Evolutionary conservation across 1,139 yeast species (phyloP), one percentile per base, ranked within the genome.

Genomic region (Kluyveromyces sp.): DNA sequence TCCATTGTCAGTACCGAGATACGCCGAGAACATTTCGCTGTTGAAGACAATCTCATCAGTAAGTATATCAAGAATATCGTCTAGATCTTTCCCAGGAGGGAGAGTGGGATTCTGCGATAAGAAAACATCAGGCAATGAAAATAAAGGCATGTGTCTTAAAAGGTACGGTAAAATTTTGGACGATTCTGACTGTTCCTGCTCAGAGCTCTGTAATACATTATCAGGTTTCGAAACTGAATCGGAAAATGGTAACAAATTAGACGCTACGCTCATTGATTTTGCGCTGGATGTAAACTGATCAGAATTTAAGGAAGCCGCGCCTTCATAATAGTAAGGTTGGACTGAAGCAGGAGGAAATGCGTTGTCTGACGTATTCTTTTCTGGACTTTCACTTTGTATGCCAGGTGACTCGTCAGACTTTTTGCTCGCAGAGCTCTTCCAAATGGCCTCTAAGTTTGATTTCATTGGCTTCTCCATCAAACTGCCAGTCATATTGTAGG

Each of bases 151-250:
- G 38, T 80, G 77, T 45, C 88, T 63, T 33, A 82, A 58, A 16
- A 82, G 69, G 57, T 82, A 76, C 1, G 87, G 88, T 32, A 81
- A 60, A 56, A 79, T 78, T 51, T 78, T 80, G 11, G 67, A 63
- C 2, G 60, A 46, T 38, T 54, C 58, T 2, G 51, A 22, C 9
- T 38, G 41, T 13, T 31, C 36, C 7, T 20, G 30, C 15, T 38
- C 36, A 17, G 36, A 15, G 4, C 13, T 33, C 12, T 17, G 25
- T 6, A 19, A 6, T 3, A 4, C 12, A 17, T 33, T 19, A 9
- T 33, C 36, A 22, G 22, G n/a, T 33, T 33, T 33, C 3, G n/a
- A 26, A 9, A 17, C 36, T 15, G 8, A 3, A 7, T 33, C 36
- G 11, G n/a, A 12, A 9, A 22, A 9, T 6, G 36, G 19, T 15